Evolutionary conservation across 2,329 filamentous ascomycete genomes (phyloP).

Genomic region (Trichoderma citrinoviride): DNA sequence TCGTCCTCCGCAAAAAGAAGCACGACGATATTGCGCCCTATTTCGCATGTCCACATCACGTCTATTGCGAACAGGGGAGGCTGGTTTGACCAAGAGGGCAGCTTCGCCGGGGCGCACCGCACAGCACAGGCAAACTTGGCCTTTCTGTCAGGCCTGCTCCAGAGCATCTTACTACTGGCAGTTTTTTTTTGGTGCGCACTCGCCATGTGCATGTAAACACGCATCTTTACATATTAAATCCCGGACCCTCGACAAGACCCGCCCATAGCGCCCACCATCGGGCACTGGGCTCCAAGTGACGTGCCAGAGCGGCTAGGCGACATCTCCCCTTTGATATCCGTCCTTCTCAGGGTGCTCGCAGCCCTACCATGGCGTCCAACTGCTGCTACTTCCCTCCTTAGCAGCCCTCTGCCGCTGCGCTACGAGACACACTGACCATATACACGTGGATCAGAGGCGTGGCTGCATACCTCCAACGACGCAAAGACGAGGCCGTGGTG

Average conservation of each 20-base stretch:
- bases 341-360: neutral
- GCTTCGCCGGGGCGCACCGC: neutral
- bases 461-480: slow-evolving; percentile 18
- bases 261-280: slow-evolving; percentile 18
- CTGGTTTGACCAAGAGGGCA: neutral
- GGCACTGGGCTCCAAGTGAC: slow-evolving; percentile 15
- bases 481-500: slow-evolving; percentile 4
- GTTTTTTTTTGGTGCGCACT: neutral
- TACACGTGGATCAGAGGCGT: slow-evolving; percentile 21
- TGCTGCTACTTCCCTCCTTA: neutral
- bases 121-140: slow-evolving; percentile 5
- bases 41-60: slow-evolving; percentile 5
- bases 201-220: slow-evolving; percentile 5
- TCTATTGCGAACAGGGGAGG: slow-evolving; percentile 16
- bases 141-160: slow-evolving; percentile 1
- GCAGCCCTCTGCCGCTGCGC: neutral
- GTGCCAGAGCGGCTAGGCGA: slow-evolving; percentile 4
- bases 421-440: neutral
- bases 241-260: slow-evolving; percentile 13
- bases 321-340: neutral
- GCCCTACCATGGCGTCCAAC: slow-evolving; percentile 6
- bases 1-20: neutral
- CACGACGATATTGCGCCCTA: slow-evolving; percentile 8
- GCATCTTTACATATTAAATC: slow-evolving; percentile 10
- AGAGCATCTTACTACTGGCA: slow-evolving; percentile 5